Base-by-base conservation (phyloP, 208 protist species). In the Trypanosoma platydactyli region DNA sequence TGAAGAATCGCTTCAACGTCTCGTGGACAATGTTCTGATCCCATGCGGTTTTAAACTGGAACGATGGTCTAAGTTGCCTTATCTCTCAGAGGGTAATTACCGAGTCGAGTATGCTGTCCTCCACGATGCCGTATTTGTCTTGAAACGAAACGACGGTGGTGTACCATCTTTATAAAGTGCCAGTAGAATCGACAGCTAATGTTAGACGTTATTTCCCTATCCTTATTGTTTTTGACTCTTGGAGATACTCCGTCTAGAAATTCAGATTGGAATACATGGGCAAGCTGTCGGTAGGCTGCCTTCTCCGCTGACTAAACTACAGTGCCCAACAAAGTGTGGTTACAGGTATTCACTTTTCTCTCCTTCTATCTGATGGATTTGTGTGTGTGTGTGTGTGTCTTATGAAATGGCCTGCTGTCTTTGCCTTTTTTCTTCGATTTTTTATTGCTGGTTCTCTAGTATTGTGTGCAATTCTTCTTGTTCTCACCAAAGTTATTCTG, bases 71-170 rank as follows among this genome's bases (percentile, higher is more conserved):
- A 76, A 79, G 61, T 51, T 93, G 53, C 89, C 89, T 12, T 95
- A 95, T 76, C 59, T 95, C 18, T 92, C 84, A 62, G 83, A 93
- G 71, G 89, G 89, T 5, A 92, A 89, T 68, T 53, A 86, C n/a
- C 55, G 60, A 35, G 55, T 81, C 41, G 81, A 90, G 77, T 95
- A 93, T 62, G 80, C 82, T 1, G 51, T 90, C 29, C 76, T 95
- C 45, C 58, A 89, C 60, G 89, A 95, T 48, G 89, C 89, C 3
- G 86, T 95, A 7, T 68, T 95, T 11, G 78, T 95, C 33, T 59
- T 95, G n/a, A 77, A 18, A 45, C 72, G 59, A 33, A 69, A 56
- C 53, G 49, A 64, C 42, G 46, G 45, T 9, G 38, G 52, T 27
- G 54, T 68, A 40, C 49, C 49, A 41, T 58, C 64, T 42, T 50